Evolutionary conservation across 495 filamentous ascomycete genomes (phyloP).

Genomic region (Penicilliopsis zonata): DNA sequence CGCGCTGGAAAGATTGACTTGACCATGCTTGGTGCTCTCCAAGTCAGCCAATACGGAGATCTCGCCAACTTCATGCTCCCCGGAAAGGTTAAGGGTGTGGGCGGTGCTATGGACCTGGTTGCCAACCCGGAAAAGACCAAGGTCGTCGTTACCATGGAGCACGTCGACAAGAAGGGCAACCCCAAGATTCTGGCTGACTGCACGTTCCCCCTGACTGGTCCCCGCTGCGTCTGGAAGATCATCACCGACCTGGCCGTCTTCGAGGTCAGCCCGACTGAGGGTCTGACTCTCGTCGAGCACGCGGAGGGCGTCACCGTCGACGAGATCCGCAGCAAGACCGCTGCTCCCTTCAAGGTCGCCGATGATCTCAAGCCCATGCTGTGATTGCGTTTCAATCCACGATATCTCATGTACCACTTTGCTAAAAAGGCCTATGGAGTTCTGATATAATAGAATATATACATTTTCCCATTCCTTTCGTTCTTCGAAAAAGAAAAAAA

Average conservation of each 20-base stretch:
- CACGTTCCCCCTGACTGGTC: slow-evolving; percentile 76
- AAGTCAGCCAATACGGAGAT: slow-evolving; percentile 62
- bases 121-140: slow-evolving; percentile 72
- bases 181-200: slow-evolving; percentile 75
- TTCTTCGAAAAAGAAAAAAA: too few relatives aligned
- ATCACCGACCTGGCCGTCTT: slow-evolving; percentile 87
- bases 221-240: slow-evolving; percentile 69
- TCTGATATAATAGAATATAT: too few relatives aligned
- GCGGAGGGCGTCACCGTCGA: slow-evolving; percentile 75
- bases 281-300: slow-evolving; percentile 68
- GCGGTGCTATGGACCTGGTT: slow-evolving; percentile 86
- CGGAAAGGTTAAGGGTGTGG: slow-evolving; percentile 88
- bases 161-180: slow-evolving; percentile 79
- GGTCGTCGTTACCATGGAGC: slow-evolving; percentile 89
- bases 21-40: slow-evolving; percentile 84
- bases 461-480: too few relatives aligned
- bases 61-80: slow-evolving; percentile 57
- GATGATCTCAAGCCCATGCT: slow-evolving; percentile 66
- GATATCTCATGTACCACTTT: too few relatives aligned
- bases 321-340: slow-evolving; percentile 77
- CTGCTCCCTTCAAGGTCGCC: slow-evolving; percentile 68
- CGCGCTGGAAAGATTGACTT: slow-evolving; percentile 77
- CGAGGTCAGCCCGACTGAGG: slow-evolving; percentile 66
- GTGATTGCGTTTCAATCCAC: slow-evolving; percentile 28
- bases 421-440: too few relatives aligned